Base-by-base conservation (phyloP, 176 grass and related monocot genomes). In the Ananas comosus region DNA sequence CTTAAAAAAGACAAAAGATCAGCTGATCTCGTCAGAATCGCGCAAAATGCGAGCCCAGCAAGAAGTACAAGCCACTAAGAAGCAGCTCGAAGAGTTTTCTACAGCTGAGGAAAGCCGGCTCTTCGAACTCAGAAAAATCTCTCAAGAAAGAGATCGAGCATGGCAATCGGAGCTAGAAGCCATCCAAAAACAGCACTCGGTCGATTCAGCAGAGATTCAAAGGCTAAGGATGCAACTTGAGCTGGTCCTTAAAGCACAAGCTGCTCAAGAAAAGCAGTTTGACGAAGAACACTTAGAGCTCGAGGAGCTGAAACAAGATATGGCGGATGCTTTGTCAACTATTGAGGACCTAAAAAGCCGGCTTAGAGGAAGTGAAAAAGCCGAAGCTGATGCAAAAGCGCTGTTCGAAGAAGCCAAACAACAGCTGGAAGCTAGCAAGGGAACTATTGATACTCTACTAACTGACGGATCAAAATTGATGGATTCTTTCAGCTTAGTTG, bases 121-220 rank as follows among this genome's bases (percentile, higher is more conserved):
- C 49, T 83, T 86, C 16, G 85, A 99, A 74, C 79, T 99, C 4
- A 80, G 95, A 9, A 88, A 88, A 17, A 79, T 99, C 42, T 92
- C 95, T 1, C 87, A 99, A 65, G 95, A 99, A 81, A 87, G 95
- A 21, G 95, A 99, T 58, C 87, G 95, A 10, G 86, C 87, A 70
- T 99, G 95, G 95, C 90, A 99, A 27, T 90, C 86, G 65, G 95
- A 94, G 85, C 80, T 99, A 8, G 90, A 94, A 79, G 90, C 90
- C 13, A 73, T 99, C 79, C 90, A 99, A 83, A 88, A 91, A 59
- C 95, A 99, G 70, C 95, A 99, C 78, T 75, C 82, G 2, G 80
- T 86, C 5, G 95, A 99, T 68, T 91, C 82, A n/a, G 70, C 85
- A 13, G 95, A 91, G 75, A 77, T 91, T 42, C 85, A 90, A 58